A percentile compares a stretch with the other conserved stretches of the same genome.
Evolutionary conservation across 805 yeast species (phyloP).

Genomic region (Clavispora vitiphila): DNA sequence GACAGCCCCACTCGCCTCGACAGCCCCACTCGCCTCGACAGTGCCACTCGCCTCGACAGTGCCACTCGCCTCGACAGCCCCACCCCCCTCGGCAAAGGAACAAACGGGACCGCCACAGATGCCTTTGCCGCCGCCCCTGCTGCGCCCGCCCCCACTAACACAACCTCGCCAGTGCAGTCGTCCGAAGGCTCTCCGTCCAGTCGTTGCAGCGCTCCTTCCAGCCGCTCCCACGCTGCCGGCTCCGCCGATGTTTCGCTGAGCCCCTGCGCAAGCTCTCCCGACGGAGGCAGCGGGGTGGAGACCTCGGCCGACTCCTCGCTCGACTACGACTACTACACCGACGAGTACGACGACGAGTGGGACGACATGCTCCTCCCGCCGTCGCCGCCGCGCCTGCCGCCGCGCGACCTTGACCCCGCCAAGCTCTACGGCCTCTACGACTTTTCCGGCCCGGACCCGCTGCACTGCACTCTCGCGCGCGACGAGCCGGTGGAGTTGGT

Average conservation of each 20-base stretch:
- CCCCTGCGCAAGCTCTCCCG: too few species aligned
- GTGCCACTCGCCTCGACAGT: neutral
- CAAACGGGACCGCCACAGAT: too few species aligned
- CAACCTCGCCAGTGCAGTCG: too few species aligned
- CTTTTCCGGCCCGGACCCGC: conserved; percentile 87
- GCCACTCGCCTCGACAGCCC: neutral
- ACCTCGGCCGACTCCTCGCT: conserved; percentile 3
- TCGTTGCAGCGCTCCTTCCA: too few species aligned
- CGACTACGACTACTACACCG: conserved; percentile 9
- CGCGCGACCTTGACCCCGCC: conserved; percentile 75
- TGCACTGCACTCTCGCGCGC: conserved; percentile 74
- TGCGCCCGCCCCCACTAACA: too few species aligned
- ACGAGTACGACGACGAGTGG: conserved; percentile 23
- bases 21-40: neutral
- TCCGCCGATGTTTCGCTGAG: too few species aligned
- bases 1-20: neutral
- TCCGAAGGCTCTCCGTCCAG: too few species aligned
- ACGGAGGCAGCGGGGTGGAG: too few species aligned
- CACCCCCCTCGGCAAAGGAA: neutral
- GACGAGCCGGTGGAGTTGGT: conserved; percentile 80
- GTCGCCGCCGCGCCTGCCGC: conserved; percentile 75
- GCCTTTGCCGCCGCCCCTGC: too few species aligned
- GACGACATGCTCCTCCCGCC: conserved; percentile 42
- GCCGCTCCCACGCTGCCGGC: too few species aligned
- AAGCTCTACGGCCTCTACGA: conserved; percentile 83